phyloP scores from a whole-genome alignment of 73 alveolate species.

The Halteria grandinella region DNA sequence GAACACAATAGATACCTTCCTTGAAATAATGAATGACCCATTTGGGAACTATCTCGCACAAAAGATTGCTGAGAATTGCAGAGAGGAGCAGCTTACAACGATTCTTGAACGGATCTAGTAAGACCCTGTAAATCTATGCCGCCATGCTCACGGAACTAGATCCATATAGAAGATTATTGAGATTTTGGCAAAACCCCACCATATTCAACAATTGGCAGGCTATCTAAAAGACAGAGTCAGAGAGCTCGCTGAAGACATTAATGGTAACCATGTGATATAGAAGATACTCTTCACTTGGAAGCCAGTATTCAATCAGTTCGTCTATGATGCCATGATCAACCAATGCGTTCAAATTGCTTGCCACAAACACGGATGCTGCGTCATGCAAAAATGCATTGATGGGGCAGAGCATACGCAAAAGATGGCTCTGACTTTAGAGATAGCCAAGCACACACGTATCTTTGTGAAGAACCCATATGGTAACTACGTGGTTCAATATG shows the following conservation, averaged over 20 bases:
- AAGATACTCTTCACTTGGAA: conserved; percentile 64
- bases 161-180: conserved; percentile 71
- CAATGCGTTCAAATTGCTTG: conserved; percentile 61
- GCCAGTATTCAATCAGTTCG: conserved; percentile 55
- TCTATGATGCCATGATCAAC: conserved; percentile 58
- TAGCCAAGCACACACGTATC: conserved; percentile 42
- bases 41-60: conserved; percentile 94
- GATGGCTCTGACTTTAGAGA: conserved; percentile 50
- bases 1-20: conserved; percentile 48
- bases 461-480: conserved; percentile 77
- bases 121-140: conserved; percentile 66
- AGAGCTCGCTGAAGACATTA: conserved; percentile 59
- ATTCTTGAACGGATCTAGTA: conserved; percentile 32
- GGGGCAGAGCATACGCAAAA: conserved; percentile 56
- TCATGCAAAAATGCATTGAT: conserved; percentile 78
- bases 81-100: conserved; percentile 65
- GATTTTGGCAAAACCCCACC: conserved; percentile 49
- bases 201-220: conserved; percentile 18
- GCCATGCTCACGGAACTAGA: conserved; percentile 81
- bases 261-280: conserved; percentile 83
- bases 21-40: conserved; percentile 86
- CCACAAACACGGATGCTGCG: conserved; percentile 78
- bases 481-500: conserved; percentile 85
- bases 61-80: conserved; percentile 77
- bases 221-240: conserved; percentile 34